These are phyloP conservation scores for Coniochaeta sp. DNA, from an alignment of 2,329 filamentous ascomycete species.

Conservation along the genomic window DNA sequence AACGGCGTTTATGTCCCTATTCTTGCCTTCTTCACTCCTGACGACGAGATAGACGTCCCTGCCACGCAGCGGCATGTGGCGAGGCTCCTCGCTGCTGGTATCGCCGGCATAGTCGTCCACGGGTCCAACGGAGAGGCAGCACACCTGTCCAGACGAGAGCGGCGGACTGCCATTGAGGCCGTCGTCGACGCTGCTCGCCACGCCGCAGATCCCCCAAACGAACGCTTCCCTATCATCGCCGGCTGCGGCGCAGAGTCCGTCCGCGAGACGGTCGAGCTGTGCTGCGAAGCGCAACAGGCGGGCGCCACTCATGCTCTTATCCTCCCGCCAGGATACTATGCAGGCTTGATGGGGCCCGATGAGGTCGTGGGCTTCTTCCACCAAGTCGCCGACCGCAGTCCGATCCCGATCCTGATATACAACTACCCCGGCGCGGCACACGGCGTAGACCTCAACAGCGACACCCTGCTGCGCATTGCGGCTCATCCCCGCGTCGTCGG, in stretches of 20 bases:
- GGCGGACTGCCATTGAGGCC: constrained; percentile 45
- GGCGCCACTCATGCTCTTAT: constrained; percentile 63
- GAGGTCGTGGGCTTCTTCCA: constrained; percentile 53
- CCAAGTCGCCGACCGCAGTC: constrained; percentile 42
- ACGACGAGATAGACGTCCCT: constrained; percentile 43
- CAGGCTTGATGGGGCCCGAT: constrained; percentile 45
- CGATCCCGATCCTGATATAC: constrained; percentile 46
- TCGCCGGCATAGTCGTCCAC: constrained; percentile 55
- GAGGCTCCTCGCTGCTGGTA: constrained; percentile 50
- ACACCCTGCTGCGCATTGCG: constrained; percentile 38
- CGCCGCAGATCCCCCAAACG: constrained; percentile 30
- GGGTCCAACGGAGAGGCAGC: constrained; percentile 63
- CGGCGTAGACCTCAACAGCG: constrained; percentile 44
- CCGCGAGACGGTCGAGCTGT: constrained; percentile 57
- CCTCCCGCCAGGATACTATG: constrained; percentile 62
- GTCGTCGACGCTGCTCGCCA: constrained; percentile 22
- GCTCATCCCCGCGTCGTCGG: constrained; percentile 46
- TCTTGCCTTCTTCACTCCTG: constrained; percentile 46
- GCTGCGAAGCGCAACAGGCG: constrained; percentile 51
- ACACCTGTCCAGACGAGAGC: constrained; percentile 53
- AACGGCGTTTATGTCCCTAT: constrained; percentile 46
- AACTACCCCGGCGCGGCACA: constrained; percentile 46
- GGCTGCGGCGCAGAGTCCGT: constrained; percentile 61
- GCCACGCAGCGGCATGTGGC: constrained; percentile 43
- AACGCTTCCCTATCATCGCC: constrained; percentile 54